Evolutionary conservation across 768 basidiomycete species (phyloP).

Genomic region (Boletus tomentosulus): DNA sequence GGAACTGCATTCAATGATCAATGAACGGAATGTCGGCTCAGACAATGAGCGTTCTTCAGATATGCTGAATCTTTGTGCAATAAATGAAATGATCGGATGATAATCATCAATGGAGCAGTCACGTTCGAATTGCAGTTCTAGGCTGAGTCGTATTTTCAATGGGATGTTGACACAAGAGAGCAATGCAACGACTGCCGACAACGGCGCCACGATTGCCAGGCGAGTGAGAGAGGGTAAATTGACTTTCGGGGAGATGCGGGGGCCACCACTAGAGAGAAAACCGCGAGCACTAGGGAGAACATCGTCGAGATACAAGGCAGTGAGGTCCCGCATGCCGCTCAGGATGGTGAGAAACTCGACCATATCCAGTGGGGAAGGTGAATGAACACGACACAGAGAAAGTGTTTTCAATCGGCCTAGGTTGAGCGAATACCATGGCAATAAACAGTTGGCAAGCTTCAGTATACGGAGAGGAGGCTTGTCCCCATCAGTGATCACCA

Average conservation of each 20-base stretch:
- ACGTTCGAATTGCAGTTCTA: background rate
- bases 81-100: background rate
- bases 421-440: background rate
- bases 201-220: background rate
- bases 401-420: background rate
- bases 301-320: background rate
- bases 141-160: background rate
- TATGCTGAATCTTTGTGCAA: background rate
- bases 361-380: background rate
- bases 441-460: background rate
- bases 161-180: background rate
- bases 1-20: background rate
- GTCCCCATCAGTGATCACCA: background rate
- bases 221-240: background rate
- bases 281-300: background rate
- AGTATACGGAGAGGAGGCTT: background rate
- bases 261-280: background rate
- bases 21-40: background rate
- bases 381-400: background rate
- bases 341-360: background rate
- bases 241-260: background rate
- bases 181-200: background rate
- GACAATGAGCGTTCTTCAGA: background rate
- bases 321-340: background rate
- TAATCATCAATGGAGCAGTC: background rate